A percentile compares a stretch with the other conserved stretches of the same genome.
Conservation (phyloP, 1,284 basidiomycete genomes). For the Inonotus hispidus region DNA sequence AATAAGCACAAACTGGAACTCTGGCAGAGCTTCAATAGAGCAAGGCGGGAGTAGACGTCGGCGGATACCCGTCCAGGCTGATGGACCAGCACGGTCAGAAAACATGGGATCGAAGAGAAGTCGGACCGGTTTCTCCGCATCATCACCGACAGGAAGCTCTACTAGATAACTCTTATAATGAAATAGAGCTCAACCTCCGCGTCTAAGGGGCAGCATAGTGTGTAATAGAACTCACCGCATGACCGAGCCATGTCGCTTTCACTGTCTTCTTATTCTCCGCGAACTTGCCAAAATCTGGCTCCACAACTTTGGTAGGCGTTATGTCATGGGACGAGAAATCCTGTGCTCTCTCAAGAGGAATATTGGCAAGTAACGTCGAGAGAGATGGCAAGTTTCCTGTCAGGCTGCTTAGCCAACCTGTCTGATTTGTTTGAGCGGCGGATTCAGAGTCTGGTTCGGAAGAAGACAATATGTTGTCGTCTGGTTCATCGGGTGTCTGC, state of each 20-base stretch:
- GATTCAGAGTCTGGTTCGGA: not conserved
- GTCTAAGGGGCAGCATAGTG: too few relatives aligned
- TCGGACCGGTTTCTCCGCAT: constrained; percentile 20
- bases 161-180: constrained; percentile 28
- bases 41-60: constrained; percentile 31
- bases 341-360: constrained; percentile 15
- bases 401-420: not conserved
- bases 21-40: constrained; percentile 28
- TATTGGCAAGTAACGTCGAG: constrained; percentile 1
- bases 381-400: not conserved
- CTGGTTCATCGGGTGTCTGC: constrained; percentile 10
- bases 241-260: constrained; percentile 31
- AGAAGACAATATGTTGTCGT: not conserved
- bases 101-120: constrained; percentile 33
- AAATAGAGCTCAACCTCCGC: not conserved
- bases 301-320: constrained; percentile 21
- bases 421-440: not conserved
- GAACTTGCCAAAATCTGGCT: constrained; percentile 23
- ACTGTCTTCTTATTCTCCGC: constrained; percentile 18
- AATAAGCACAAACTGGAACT: constrained; percentile 30
- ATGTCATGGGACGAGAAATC: constrained; percentile 8
- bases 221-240: constrained; percentile 26
- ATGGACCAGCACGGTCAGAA: constrained; percentile 29
- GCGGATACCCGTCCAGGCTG: constrained; percentile 25
- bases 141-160: constrained; percentile 23